A percentile compares a stretch with the other conserved stretches of the same genome.
These are phyloP conservation scores for Salix udensis DNA, from an alignment of 345 rosid genomes.

Conservation along the genomic window DNA sequence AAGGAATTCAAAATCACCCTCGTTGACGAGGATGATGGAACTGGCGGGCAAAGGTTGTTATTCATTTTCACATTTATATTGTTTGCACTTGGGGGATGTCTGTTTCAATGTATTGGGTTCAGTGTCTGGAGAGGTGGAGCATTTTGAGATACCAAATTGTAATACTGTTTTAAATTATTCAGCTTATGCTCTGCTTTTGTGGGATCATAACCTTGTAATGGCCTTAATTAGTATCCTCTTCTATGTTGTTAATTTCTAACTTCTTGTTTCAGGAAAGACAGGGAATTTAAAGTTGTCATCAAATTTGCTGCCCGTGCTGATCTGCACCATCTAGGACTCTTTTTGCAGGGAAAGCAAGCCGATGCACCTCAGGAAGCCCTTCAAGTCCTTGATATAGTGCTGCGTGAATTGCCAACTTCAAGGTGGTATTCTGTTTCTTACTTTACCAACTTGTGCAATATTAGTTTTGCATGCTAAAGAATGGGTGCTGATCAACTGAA, in stretches of 20 bases:
- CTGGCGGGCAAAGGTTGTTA: slow-evolving; percentile 63
- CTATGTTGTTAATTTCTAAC: neutral
- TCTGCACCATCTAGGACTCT: slow-evolving; percentile 76
- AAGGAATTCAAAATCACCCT: slow-evolving; percentile 75
- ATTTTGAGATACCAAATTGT: neutral
- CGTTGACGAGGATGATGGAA: slow-evolving; percentile 77
- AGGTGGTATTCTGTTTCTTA: slow-evolving; percentile 6
- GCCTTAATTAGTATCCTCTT: neutral
- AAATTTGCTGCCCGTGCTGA: slow-evolving; percentile 91
- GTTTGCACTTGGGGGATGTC: neutral
- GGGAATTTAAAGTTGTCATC: slow-evolving; percentile 67
- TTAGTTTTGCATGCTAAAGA: neutral
- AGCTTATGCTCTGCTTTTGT: neutral
- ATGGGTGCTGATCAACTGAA: slow-evolving; percentile 13
- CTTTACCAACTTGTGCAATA: neutral
- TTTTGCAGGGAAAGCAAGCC: slow-evolving; percentile 80
- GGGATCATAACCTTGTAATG: neutral
- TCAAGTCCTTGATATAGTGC: slow-evolving; percentile 95
- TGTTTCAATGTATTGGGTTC: neutral
- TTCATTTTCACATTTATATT: neutral
- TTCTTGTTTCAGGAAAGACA: slow-evolving; percentile 53
- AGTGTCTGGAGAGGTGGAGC: neutral
- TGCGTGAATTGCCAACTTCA: slow-evolving; percentile 81
- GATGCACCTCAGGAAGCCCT: slow-evolving; percentile 99
- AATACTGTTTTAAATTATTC: neutral